phyloP scores from a whole-genome alignment of 1,284 basidiomycete genomes.

The Stygiomarasmius scandens region DNA sequence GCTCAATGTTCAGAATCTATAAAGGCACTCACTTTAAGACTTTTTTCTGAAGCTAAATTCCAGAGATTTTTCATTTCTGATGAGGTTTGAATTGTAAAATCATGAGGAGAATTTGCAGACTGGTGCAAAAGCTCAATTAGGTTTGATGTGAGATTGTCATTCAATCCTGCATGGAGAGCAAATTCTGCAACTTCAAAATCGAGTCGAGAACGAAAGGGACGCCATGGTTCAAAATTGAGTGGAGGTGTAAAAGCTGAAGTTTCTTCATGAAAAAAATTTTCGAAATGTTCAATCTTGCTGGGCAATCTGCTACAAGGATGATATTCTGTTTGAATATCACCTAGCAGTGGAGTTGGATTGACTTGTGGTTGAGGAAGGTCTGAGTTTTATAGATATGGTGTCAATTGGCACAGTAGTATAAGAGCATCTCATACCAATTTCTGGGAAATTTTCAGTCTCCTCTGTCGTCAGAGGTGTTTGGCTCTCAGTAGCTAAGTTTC shows the following conservation, averaged over 20 bases:
- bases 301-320: background rate
- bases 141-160: constrained; percentile 15
- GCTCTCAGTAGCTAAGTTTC: no score
- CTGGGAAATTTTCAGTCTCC: no score
- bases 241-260: background rate
- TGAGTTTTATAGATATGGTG: no score
- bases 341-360: no score
- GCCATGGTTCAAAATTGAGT: constrained; percentile 13
- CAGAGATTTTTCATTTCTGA: constrained; percentile 2
- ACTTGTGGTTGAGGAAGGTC: no score
- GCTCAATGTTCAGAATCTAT: background rate
- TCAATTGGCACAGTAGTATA: no score
- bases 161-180: constrained; percentile 22
- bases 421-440: no score
- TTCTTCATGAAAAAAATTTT: background rate
- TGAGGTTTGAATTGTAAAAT: background rate
- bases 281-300: background rate
- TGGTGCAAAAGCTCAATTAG: constrained; percentile 23
- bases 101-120: background rate
- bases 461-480: no score
- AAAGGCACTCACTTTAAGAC: background rate
- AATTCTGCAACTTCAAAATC: constrained; percentile 32
- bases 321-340: constrained; percentile 3
- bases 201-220: constrained; percentile 18
- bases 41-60: constrained; percentile 1